Base-by-base conservation (phyloP, 139 green algal genomes). In the Edaphochlamys debaryana region DNA sequence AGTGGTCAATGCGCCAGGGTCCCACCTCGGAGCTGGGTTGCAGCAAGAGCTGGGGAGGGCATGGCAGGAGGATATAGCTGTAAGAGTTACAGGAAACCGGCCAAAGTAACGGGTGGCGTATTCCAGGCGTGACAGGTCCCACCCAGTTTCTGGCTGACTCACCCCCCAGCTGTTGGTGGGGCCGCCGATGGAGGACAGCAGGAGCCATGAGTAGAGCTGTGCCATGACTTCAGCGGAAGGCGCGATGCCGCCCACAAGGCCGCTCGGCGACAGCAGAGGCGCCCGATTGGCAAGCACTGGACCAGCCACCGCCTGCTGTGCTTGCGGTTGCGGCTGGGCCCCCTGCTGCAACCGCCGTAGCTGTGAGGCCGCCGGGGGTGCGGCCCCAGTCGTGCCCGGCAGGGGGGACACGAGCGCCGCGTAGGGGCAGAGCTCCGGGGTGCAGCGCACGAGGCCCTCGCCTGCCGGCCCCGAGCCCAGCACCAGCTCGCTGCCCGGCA, bases 401-500 rank as follows among this genome's bases (percentile, higher is more conserved):
- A n/a, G n/a, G n/a, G n/a, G n/a, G n/a, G n/a, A n/a, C n/a, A n/a
- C n/a, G n/a, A n/a, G n/a, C n/a, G n/a, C 54, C 20, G 54, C 66
- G 66, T 70, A 48, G 11, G 66, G 66, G 34, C 66, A 70, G 34
- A 48, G 66, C 66, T 70, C 11, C 36, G 34, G 15, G 34, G 11
- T 48, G 66, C 66, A 70, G 5, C 13, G 66, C 34, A 29, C 36
- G 36, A 70, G 66, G 36, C 9, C 8, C 8, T 3, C 36, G 34
- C 34, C 36, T 5, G 34, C 6, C 34, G 45, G 45, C 13, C 45
- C 45, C 11, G 45, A 13, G 11, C 9, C 11, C 45, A 73, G 38
- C 67, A 73, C 67, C 0, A 52, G 40, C 38, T 73, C 67, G 40
- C 67, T 73, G 67, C 67, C 67, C 1, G 67, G 67, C 67, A 73